Evolutionary conservation across 768 basidiomycete species (phyloP).

Genomic region (Udeniomyces megalosporus): DNA sequence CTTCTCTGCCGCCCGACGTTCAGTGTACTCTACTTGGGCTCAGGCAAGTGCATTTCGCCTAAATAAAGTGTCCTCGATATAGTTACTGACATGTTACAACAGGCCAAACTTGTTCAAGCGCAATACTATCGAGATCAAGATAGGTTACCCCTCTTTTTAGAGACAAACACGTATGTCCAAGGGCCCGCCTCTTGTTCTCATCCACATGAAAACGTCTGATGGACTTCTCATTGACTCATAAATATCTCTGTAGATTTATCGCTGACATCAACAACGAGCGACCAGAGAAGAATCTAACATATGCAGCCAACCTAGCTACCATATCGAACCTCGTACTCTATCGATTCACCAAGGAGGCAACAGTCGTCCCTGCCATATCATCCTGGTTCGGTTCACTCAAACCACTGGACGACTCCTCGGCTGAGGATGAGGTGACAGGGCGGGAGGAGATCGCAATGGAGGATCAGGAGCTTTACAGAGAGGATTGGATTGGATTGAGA

Average conservation of each 20-base stretch:
- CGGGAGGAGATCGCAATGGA: conserved; percentile 49
- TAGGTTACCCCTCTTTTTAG: conserved; percentile 44
- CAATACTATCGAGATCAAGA: conserved; percentile 70
- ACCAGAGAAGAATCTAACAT: conserved; percentile 43
- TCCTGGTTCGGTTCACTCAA: conserved; percentile 70
- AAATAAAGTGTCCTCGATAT: too few species aligned
- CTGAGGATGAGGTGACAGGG: conserved; percentile 15
- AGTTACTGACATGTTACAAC: too few species aligned
- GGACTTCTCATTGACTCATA: background rate
- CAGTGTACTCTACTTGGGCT: conserved; percentile 59
- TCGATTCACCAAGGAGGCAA: conserved; percentile 54
- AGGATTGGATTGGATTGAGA: conserved; percentile 70
- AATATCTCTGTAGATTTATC: conserved; percentile 38
- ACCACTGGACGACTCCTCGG: conserved; percentile 23
- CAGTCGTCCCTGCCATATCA: conserved; percentile 68
- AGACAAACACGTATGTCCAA: conserved; percentile 27
- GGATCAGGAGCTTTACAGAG: conserved; percentile 50
- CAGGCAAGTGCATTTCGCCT: too few species aligned
- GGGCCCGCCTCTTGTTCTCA: background rate
- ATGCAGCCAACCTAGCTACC: conserved; percentile 43
- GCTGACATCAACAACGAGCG: conserved; percentile 64
- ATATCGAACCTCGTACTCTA: conserved; percentile 56
- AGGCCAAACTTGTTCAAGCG: conserved; percentile 58
- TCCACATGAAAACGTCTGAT: background rate
- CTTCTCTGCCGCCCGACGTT: conserved; percentile 42